phyloP scores from a whole-genome alignment of 1,284 basidiomycete genomes.

The Fomitopsis palustris region DNA sequence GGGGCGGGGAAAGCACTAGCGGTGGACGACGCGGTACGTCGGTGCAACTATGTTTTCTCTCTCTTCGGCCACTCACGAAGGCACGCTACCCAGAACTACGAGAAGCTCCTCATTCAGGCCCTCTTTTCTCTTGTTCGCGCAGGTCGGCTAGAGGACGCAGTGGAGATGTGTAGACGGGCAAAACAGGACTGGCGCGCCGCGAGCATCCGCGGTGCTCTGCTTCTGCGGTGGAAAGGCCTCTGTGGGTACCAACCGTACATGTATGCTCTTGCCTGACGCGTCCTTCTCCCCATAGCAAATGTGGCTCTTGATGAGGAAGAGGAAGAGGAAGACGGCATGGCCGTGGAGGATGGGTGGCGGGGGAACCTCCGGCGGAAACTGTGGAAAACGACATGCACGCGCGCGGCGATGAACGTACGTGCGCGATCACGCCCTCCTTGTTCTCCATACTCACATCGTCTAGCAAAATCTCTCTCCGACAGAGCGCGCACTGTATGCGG shows the following conservation, averaged over 20 bases:
- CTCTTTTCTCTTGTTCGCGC: slow-evolving; percentile 79
- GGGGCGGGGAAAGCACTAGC: slow-evolving; percentile 50
- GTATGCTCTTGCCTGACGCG: background rate
- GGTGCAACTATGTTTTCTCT: background rate
- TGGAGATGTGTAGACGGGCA: slow-evolving; percentile 79
- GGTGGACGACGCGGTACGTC: slow-evolving; percentile 67
- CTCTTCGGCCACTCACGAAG: background rate
- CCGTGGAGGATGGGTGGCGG: slow-evolving; percentile 46
- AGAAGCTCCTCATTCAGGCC: slow-evolving; percentile 70
- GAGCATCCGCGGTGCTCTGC: slow-evolving; percentile 72
- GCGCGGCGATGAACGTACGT: slow-evolving; percentile 71
- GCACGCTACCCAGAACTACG: slow-evolving; percentile 55
- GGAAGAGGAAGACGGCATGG: slow-evolving; percentile 45
- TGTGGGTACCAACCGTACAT: slow-evolving; percentile 35
- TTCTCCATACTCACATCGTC: background rate
- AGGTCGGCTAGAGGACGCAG: slow-evolving; percentile 79
- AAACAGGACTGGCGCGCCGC: slow-evolving; percentile 93
- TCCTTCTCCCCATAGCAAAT: slow-evolving; percentile 38
- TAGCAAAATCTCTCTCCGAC: slow-evolving; percentile 68
- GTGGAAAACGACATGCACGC: slow-evolving; percentile 84
- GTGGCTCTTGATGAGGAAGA: slow-evolving; percentile 48
- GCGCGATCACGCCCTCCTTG: background rate
- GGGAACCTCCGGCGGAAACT: slow-evolving; percentile 74
- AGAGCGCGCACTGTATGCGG: slow-evolving; percentile 86
- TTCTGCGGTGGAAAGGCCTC: slow-evolving; percentile 74